A percentile compares a stretch with the other conserved stretches of the same genome.
These are phyloP conservation scores for Metarhizium guizhouense DNA, from an alignment of 2,329 filamentous ascomycete genomes.

Conservation along the genomic window DNA sequence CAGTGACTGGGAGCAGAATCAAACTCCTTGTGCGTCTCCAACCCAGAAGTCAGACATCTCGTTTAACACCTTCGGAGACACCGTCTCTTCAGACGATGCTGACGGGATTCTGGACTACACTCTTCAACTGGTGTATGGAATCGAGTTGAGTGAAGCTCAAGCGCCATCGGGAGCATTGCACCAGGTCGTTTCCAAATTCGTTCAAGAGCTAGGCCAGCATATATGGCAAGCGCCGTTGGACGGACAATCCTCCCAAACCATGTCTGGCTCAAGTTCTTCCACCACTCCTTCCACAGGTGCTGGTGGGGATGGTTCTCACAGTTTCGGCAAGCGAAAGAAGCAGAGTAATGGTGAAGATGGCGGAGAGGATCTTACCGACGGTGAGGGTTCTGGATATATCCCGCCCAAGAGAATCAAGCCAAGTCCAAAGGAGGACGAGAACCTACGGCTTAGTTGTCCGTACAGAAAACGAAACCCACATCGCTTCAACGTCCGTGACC, in stretches of 20 bases:
- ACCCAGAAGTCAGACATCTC: conserved; percentile 11
- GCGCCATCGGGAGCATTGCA: conserved; percentile 19
- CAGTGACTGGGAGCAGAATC: conserved; percentile 8
- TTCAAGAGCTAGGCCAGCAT: conserved; percentile 22
- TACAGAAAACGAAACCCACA: conserved; percentile 35
- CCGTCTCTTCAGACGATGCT: conserved; percentile 23
- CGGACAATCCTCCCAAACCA: conserved; percentile 19
- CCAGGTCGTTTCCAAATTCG: conserved; percentile 22
- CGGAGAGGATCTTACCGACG: conserved; percentile 26
- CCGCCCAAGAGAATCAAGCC: conserved; percentile 21
- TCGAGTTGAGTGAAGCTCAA: conserved; percentile 25
- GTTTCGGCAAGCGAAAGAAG: conserved; percentile 28
- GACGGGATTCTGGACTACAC: conserved; percentile 26
- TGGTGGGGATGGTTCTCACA: conserved; percentile 11
- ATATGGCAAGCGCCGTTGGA: conserved; percentile 23
- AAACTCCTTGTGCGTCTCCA: conserved; percentile 2
- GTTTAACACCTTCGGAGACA: conserved; percentile 17
- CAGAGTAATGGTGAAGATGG: conserved; percentile 19
- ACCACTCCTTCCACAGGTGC: conserved; percentile 21
- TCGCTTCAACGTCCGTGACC: conserved; percentile 36
- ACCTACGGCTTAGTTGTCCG: conserved; percentile 32
- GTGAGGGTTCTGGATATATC: conserved; percentile 20
- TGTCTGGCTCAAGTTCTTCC: conserved; percentile 22
- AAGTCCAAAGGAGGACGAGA: conserved; percentile 26
- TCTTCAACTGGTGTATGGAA: conserved; percentile 28